Base-by-base conservation (phyloP, 2,329 filamentous ascomycete genomes). In the Diaporthe sp. region DNA sequence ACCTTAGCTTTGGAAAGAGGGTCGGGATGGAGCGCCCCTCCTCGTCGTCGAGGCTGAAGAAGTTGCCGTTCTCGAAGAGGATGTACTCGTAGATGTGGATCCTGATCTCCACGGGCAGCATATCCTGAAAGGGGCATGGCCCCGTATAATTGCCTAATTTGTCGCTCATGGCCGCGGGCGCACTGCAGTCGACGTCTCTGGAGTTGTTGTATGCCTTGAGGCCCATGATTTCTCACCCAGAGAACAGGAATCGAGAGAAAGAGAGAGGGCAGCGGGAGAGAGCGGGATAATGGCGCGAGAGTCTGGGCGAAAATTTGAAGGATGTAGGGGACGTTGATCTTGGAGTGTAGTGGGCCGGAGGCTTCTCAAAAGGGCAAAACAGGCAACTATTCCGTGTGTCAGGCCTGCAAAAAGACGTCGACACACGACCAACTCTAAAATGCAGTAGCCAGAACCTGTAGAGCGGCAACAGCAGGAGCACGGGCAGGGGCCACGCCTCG, bases 41-140 rank as follows among this genome's bases (percentile, higher is more conserved):
- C 61, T 76, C 73, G n/a, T 76, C 64, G 54, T 74, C 75, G 28
- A 76, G 69, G 40, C 72, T 74, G 73, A 76, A 74, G 55, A 76
- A 76, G 69, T 57, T 74, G 54, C 73, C 75, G 68, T 76, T 57
- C 52, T 72, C 73, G 30, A 76, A 76, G 35, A 76, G 55, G 25
- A 75, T 68, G 69, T 75, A 75, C 57, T 75, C 73, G 73, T 75
- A 76, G 45, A 76, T 76, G 50, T 75, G 75, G 33, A 72, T 66
- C 58, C 75, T 66, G 47, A 76, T 72, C 55, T 76, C 75, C 33
- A 71, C 38, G 25, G 75, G 75, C 61, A 76, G 61, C 3, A 22
- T n/a, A 55, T 75, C 73, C 50, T 75, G 30, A 40, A 76, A 50
- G 9, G 73, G 73, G 30, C 75, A 75, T 30, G 68, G 19, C 66